These are phyloP conservation scores for Raddia guianensis DNA, from an alignment of 176 grass and related monocot species.

Conservation along the genomic window DNA sequence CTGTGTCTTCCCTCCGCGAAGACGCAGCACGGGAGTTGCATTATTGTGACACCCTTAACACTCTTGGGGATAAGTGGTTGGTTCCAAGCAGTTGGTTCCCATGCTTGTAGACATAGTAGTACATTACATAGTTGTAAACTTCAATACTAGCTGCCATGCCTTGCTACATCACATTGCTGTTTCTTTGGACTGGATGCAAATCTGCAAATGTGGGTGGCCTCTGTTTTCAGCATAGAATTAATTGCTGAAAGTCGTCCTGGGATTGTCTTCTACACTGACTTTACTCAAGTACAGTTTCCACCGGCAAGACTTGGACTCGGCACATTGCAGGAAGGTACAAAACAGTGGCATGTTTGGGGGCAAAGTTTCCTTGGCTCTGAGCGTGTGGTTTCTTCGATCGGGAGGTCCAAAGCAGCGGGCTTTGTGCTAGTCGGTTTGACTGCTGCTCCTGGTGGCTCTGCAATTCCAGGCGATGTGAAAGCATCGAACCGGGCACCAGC, in stretches of 20 bases:
- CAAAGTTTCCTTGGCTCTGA: not conserved
- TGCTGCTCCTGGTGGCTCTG: not conserved
- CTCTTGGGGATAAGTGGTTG: conserved; percentile 4
- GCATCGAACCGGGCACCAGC: not conserved
- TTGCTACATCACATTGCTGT: not conserved
- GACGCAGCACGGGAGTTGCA: not conserved
- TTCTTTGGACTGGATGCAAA: conserved; percentile 16
- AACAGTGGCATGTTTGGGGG: not conserved
- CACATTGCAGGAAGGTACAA: not conserved
- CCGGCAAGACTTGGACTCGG: not conserved
- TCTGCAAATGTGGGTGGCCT: not conserved
- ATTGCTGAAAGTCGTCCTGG: not conserved
- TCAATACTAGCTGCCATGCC: not conserved
- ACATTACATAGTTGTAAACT: not conserved
- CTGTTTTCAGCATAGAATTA: not conserved
- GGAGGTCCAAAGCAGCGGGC: not conserved
- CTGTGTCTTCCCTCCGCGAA: not conserved
- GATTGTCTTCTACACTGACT: not conserved
- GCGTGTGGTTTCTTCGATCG: not conserved
- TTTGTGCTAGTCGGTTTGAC: not conserved
- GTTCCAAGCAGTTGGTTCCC: not conserved
- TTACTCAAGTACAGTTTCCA: not conserved
- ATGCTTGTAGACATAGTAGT: conserved; percentile 37
- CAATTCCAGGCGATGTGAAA: not conserved
- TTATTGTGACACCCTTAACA: conserved; percentile 13